phyloP scores from a whole-genome alignment of 2,329 filamentous ascomycete genomes.

The Cordyceps farinosa region DNA sequence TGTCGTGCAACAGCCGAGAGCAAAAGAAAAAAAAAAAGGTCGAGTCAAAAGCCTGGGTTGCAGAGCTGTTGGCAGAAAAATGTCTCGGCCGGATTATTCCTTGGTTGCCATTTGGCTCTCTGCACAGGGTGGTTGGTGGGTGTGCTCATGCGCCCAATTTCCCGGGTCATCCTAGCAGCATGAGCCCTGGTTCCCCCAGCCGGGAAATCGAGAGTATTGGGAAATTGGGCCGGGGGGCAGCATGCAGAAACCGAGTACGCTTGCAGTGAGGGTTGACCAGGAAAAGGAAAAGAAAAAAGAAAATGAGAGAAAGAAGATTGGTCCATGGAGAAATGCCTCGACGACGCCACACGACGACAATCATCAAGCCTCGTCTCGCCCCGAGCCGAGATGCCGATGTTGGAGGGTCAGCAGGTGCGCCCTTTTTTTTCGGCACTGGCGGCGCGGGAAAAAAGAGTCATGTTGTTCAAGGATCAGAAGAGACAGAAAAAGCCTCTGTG shows the following conservation, averaged over 20 bases:
- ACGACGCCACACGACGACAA: background rate
- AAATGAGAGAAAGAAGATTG: background rate
- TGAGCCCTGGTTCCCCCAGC: no score
- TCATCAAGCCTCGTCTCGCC: background rate
- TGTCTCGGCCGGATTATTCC: slow-evolving; percentile 8
- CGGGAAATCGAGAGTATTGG: background rate
- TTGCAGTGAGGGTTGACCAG: no score
- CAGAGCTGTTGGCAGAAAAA: background rate
- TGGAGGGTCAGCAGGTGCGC: slow-evolving; percentile 6
- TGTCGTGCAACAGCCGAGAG: background rate
- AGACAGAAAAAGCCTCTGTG: no score
- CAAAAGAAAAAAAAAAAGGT: background rate
- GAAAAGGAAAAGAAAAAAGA: background rate
- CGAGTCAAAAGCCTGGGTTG: background rate
- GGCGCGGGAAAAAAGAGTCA: background rate
- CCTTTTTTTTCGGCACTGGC: background rate
- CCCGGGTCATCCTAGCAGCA: background rate
- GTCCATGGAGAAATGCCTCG: background rate
- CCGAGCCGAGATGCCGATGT: slow-evolving; percentile 12
- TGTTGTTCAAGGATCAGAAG: background rate
- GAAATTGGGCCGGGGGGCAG: background rate
- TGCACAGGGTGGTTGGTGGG: no score
- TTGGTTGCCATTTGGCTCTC: background rate
- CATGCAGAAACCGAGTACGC: no score
- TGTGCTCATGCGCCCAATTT: slow-evolving; percentile 5